phyloP scores from a whole-genome alignment of 2,329 filamentous ascomycete genomes.

The Aspergillus fischeri region DNA sequence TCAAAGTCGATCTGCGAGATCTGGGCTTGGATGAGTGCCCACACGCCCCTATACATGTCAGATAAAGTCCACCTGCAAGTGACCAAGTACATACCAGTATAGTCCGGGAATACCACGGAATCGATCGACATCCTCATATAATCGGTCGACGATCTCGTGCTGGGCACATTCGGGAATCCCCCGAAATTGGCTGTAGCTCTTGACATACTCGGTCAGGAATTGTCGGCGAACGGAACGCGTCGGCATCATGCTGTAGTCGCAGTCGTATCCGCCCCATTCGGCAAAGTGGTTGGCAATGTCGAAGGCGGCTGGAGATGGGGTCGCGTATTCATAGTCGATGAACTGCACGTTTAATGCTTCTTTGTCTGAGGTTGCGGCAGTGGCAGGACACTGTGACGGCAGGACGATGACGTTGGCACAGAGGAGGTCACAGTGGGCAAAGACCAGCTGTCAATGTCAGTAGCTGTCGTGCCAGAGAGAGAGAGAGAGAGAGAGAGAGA shows the following conservation, averaged over 20 bases:
- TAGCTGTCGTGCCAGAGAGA: not conserved
- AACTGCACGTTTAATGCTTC: constrained; percentile 64
- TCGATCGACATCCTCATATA: constrained; percentile 76
- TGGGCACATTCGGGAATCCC: constrained; percentile 39
- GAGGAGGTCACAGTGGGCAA: constrained; percentile 93
- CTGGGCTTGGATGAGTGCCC: constrained; percentile 88
- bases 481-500: not conserved
- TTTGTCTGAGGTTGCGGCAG: constrained; percentile 18
- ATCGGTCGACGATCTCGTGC: constrained; percentile 61
- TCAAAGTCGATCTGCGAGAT: constrained; percentile 97
- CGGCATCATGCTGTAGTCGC: constrained; percentile 80
- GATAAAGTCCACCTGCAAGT: not conserved
- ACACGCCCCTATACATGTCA: constrained; percentile 73
- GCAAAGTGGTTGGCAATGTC: constrained; percentile 98
- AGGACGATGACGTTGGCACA: constrained; percentile 92
- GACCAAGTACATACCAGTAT: constrained; percentile 49
- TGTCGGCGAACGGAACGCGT: constrained; percentile 69
- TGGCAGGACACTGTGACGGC: constrained; percentile 35
- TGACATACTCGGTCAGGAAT: constrained; percentile 81
- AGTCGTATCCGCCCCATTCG: constrained; percentile 96
- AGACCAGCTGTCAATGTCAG: constrained; percentile 62
- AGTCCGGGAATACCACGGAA: constrained; percentile 90
- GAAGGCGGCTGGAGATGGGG: constrained; percentile 88
- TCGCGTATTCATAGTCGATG: constrained; percentile 98
- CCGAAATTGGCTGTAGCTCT: constrained; percentile 61